Evolutionary conservation across 208 protist genomes (phyloP), one percentile per base, ranked within the genome.

Genomic region (Naegleria lovaniensis): DNA sequence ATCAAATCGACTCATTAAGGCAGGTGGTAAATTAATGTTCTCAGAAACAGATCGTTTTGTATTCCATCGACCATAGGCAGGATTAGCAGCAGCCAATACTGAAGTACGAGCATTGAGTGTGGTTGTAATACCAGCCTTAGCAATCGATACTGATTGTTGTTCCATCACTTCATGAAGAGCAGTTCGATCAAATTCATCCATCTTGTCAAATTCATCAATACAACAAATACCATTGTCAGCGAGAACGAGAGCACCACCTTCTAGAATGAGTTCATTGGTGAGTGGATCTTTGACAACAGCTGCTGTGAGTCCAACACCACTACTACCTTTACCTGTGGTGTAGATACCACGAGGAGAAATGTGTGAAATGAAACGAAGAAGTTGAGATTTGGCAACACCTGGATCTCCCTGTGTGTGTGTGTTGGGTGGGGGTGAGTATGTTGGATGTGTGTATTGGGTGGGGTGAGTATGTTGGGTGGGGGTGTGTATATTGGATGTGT

Each of bases 131-230:
- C 99, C 99, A 5, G 98, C 98, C 95, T 99, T 99, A 22, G 99
- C 99, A 92, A 99, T 99, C 13, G 98, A 99, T n/a, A 99, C 97
- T 40, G 98, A 98, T 94, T 99, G 98, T 93, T 99, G 98, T 93
- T 99, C 98, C 98, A 99, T 99, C 16, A 99, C 98, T 92, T 99
- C 98, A 93, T 99, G 98, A 39, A 99, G 96, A 16, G 98, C 96
- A 6, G 98, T 99, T 79, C 98, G 94, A 92, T 98, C 97, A 7
- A 93, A 83, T 90, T 99, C 98, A 91, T 95, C 96, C 98, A 99
- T 99, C 92, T 99, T 99, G 94, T 99, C 99, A 93, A 99, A 99
- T 94, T 99, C 99, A 93, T 99, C 99, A 91, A 99, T 99, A 94
- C 99, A 99, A 95, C 99, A 99, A 59, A 99, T 96, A 88, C 99